Evolutionary conservation across 192 early-diverging fungal genomes (phyloP).

Genomic region (Backusella tarrabulga): DNA sequence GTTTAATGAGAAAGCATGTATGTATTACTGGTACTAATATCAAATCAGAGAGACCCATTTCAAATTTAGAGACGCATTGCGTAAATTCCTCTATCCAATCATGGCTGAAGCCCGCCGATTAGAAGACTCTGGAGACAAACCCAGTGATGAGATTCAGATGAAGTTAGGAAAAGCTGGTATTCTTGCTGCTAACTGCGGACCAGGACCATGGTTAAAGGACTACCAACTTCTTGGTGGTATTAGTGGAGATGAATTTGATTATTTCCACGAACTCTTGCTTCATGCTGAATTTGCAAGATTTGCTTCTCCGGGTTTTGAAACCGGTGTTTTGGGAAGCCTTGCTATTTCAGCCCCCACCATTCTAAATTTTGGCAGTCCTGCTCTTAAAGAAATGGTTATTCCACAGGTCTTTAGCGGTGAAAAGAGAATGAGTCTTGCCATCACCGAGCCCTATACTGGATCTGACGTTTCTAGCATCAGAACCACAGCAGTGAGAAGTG

Average conservation of each 20-base stretch:
- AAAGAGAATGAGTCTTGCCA: conserved; percentile 81
- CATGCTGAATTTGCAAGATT: conserved; percentile 74
- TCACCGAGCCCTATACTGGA: conserved; percentile 75
- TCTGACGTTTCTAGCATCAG: conserved; percentile 80
- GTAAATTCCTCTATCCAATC: conserved; percentile 71
- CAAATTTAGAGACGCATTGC: conserved; percentile 56
- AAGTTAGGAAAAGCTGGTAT: conserved; percentile 72
- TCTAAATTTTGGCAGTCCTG: conserved; percentile 67
- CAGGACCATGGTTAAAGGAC: conserved; percentile 36
- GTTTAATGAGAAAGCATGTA: neutral
- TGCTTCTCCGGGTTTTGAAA: conserved; percentile 69
- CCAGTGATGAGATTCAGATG: conserved; percentile 60
- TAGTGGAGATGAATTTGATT: conserved; percentile 58
- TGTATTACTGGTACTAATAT: neutral
- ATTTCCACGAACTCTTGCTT: conserved; percentile 67
- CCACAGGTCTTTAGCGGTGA: conserved; percentile 62
- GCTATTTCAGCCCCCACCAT: conserved; percentile 80
- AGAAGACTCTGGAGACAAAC: conserved; percentile 76
- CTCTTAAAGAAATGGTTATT: conserved; percentile 58
- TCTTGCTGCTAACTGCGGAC: conserved; percentile 61
- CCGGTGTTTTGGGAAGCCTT: conserved; percentile 69
- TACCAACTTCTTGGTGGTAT: conserved; percentile 50
- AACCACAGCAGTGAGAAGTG: conserved; percentile 57
- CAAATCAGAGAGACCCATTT: conserved; percentile 65
- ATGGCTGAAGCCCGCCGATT: conserved; percentile 66